Conservation (phyloP, 1,284 basidiomycete species). For the Omphalotus olearius region DNA sequence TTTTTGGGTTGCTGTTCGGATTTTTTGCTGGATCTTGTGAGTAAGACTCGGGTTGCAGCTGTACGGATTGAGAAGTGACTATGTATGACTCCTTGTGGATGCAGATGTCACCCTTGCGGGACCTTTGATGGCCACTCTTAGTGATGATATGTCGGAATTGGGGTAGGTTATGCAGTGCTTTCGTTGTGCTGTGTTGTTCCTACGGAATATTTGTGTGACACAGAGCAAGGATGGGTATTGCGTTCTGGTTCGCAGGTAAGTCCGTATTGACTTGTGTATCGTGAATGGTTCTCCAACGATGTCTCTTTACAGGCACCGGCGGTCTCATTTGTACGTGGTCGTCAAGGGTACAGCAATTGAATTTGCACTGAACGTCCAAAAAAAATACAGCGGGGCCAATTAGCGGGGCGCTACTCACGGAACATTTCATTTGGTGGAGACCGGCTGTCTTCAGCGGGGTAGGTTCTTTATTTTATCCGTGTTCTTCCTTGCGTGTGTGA, state of each 20-base stretch:
- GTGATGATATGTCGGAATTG: conserved; percentile 14
- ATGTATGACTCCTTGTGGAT: neutral
- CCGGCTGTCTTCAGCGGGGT: conserved; percentile 19
- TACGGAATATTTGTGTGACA: neutral
- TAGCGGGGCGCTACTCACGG: conserved; percentile 15
- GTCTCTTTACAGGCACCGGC: neutral
- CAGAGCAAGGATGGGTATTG: conserved; percentile 11
- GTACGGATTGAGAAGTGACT: neutral
- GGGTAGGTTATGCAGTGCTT: conserved; percentile 13
- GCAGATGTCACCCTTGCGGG: conserved; percentile 14
- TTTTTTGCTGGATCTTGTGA: conserved; percentile 25
- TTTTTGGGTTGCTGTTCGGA: conserved; percentile 27
- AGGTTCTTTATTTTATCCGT: neutral
- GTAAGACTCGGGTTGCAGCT: neutral
- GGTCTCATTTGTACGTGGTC: conserved; percentile 9
- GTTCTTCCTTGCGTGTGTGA: neutral
- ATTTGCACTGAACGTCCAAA: neutral
- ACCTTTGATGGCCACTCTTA: conserved; percentile 15
- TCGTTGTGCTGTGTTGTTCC: neutral
- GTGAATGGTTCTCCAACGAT: neutral
- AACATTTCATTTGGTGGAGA: conserved; percentile 18
- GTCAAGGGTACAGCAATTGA: too few species aligned
- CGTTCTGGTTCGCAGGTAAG: conserved; percentile 4
- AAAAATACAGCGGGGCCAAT: conserved; percentile 13
- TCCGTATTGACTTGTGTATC: too few species aligned